Conservation (phyloP, 2,329 filamentous ascomycete species). For the Penicillium concentricum region DNA sequence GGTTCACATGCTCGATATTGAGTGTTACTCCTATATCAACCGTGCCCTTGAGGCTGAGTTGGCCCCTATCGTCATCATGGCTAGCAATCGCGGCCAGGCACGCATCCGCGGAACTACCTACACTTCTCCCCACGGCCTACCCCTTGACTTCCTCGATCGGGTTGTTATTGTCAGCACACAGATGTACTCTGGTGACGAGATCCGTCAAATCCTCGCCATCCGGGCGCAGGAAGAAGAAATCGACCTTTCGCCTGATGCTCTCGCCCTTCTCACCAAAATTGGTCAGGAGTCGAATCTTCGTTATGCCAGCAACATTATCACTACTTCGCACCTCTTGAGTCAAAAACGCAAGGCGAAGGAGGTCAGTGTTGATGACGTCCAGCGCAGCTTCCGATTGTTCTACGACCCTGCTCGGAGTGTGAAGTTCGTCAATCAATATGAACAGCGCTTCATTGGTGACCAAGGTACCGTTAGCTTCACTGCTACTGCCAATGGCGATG, state of each 20-base stretch:
- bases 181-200: slow-evolving; percentile 76
- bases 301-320: slow-evolving; percentile 98
- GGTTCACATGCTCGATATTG: slow-evolving; percentile 99
- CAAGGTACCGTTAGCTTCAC: slow-evolving; percentile 75
- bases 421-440: slow-evolving; percentile 84
- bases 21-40: slow-evolving; percentile 99
- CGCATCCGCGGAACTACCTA: slow-evolving; percentile 93
- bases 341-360: slow-evolving; percentile 83
- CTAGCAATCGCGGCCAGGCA: slow-evolving; percentile 89
- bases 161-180: slow-evolving; percentile 96
- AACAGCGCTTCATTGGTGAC: slow-evolving; percentile 89
- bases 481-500: slow-evolving; percentile 55
- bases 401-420: slow-evolving; percentile 86
- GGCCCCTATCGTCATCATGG: slow-evolving; percentile 98
- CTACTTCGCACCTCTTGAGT: slow-evolving; percentile 82
- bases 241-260: slow-evolving; percentile 82
- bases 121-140: slow-evolving; percentile 86
- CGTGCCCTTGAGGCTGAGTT: slow-evolving; percentile 92
- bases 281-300: slow-evolving; percentile 86
- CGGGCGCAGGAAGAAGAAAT: slow-evolving; percentile 95
- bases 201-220: slow-evolving; percentile 88
- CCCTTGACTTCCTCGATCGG: slow-evolving; percentile 92
- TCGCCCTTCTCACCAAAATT: slow-evolving; percentile 93
- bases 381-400: slow-evolving; percentile 90
- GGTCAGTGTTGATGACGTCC: slow-evolving; percentile 82